Evolutionary conservation across 2,329 filamentous ascomycete species (phyloP).

Genomic region (Alternaria triticimaculans): DNA sequence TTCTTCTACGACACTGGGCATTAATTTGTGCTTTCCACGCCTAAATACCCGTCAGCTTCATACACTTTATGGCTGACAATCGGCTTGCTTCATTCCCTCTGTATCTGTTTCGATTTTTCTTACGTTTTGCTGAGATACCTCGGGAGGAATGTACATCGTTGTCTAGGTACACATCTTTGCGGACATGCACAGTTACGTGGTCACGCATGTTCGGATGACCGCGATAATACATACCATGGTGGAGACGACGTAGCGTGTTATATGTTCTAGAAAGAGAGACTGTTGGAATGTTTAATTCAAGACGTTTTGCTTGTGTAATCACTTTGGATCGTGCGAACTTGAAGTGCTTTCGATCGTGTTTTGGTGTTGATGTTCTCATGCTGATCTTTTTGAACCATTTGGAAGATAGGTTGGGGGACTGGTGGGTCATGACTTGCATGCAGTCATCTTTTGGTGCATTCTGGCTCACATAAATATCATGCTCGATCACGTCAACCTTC

Average conservation of each 20-base stretch:
- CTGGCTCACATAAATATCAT: neutral
- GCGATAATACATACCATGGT: constrained; percentile 4
- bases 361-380: neutral
- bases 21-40: constrained; percentile 11
- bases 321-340: too few relatives aligned
- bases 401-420: neutral
- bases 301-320: neutral
- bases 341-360: neutral
- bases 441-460: neutral
- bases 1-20: constrained; percentile 6
- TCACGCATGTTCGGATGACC: neutral
- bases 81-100: constrained; percentile 8
- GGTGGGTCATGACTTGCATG: neutral
- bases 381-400: neutral
- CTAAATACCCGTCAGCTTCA: constrained; percentile 34
- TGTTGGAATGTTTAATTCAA: constrained; percentile 3
- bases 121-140: constrained; percentile 14
- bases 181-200: neutral
- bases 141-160: constrained; percentile 16
- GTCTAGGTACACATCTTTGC: constrained; percentile 9
- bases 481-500: neutral
- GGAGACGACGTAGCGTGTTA: constrained; percentile 5
- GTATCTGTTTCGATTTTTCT: neutral
- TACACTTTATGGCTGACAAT: constrained; percentile 5
- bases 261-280: neutral